A percentile compares a stretch with the other conserved stretches of the same genome.
Evolutionary conservation across 1,284 basidiomycete genomes (phyloP).

Genomic region (Leccinum insolens): DNA sequence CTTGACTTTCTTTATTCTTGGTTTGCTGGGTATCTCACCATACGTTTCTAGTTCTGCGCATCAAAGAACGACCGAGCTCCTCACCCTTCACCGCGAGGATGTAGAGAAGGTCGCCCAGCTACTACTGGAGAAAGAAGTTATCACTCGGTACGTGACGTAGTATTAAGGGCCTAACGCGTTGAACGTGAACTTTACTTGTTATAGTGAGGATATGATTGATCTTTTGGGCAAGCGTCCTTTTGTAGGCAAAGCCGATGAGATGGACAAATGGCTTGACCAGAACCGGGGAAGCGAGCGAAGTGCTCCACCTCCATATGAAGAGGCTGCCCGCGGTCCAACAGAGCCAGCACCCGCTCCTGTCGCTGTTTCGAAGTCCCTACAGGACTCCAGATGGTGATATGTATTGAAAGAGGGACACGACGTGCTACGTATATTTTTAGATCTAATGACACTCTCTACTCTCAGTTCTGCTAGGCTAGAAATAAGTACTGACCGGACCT

Average conservation of each 20-base stretch:
- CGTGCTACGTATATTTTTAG: constrained; percentile 5
- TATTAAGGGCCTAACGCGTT: not conserved
- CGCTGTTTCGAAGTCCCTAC: constrained; percentile 46
- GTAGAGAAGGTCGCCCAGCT: constrained; percentile 95
- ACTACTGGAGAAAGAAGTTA: constrained; percentile 92
- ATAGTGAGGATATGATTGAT: constrained; percentile 83
- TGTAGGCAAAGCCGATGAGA: constrained; percentile 77
- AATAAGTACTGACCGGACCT: not conserved
- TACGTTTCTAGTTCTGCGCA: constrained; percentile 67
- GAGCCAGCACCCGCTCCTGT: constrained; percentile 52
- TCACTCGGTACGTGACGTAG: constrained; percentile 69
- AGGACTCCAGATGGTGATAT: constrained; percentile 25
- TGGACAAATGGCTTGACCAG: constrained; percentile 92
- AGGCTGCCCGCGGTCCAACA: constrained; percentile 44
- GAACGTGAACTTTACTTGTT: constrained; percentile 15
- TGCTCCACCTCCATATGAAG: constrained; percentile 60
- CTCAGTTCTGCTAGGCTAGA: not conserved
- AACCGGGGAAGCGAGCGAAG: constrained; percentile 58
- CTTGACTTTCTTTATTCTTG: constrained; percentile 27
- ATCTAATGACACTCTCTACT: constrained; percentile 17
- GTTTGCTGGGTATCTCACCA: constrained; percentile 10
- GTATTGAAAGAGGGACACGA: constrained; percentile 2
- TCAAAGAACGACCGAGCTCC: constrained; percentile 79
- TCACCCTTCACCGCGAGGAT: constrained; percentile 83
- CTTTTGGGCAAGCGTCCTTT: constrained; percentile 88